A percentile compares a stretch with the other conserved stretches of the same genome.
Evolutionary conservation across 495 filamentous ascomycete species (phyloP).

Genomic region (Talaromyces wortmannii): DNA sequence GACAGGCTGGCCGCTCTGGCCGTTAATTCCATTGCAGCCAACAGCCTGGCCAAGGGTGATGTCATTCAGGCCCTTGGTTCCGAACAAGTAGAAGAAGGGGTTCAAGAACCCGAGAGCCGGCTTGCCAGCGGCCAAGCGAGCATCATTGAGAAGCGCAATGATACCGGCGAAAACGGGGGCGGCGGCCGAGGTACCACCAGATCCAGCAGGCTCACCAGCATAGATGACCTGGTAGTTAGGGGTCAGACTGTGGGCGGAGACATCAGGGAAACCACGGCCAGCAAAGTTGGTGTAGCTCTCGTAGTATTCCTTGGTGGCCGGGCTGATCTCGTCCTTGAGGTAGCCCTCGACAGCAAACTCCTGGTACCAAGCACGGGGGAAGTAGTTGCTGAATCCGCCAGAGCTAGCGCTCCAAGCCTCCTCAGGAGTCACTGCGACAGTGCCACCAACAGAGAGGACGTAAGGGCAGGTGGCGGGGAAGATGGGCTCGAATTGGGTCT

Average conservation of each 20-base stretch:
- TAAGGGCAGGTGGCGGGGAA: constrained; percentile 72
- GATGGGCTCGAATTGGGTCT: constrained; percentile 56
- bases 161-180: constrained; percentile 58
- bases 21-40: constrained; percentile 49
- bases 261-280: constrained; percentile 69
- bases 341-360: constrained; percentile 48
- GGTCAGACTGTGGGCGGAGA: constrained; percentile 54
- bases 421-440: constrained; percentile 51
- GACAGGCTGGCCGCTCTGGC: constrained; percentile 17
- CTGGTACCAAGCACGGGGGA: constrained; percentile 56
- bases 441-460: constrained; percentile 68
- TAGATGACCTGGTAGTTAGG: constrained; percentile 46
- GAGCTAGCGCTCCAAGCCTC: constrained; percentile 47
- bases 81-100: constrained; percentile 60
- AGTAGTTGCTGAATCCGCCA: constrained; percentile 65
- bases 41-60: constrained; percentile 51
- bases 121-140: constrained; percentile 45
- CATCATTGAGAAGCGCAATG: constrained; percentile 62
- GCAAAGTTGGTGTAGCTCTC: constrained; percentile 40
- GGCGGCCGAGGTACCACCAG: constrained; percentile 61
- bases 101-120: constrained; percentile 66
- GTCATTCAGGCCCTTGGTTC: constrained; percentile 52
- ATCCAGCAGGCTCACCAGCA: constrained; percentile 39
- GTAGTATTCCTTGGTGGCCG: constrained; percentile 30
- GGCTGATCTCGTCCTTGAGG: constrained; percentile 39